phyloP scores from a whole-genome alignment of 106 monocot species.

The Acanthochlamys bracteata region DNA sequence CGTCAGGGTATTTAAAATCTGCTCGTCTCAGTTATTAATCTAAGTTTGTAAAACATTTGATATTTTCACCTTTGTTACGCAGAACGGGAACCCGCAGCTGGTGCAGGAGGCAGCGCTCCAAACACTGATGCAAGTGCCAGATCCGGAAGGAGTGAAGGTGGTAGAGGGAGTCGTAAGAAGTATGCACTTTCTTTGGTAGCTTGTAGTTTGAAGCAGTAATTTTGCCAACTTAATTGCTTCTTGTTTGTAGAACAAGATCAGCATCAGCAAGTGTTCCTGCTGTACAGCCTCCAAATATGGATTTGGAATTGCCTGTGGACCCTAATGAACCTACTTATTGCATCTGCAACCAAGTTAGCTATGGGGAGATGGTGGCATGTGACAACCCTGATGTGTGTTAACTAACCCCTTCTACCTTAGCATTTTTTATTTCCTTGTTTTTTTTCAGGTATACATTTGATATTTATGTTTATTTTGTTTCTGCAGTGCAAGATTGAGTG shows the following conservation, averaged over 20 bases:
- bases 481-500: slow-evolving; percentile 98
- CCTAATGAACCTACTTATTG: slow-evolving; percentile 99
- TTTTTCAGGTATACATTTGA: neutral
- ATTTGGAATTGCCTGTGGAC: slow-evolving; percentile 83
- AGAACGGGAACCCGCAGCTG: slow-evolving; percentile 21
- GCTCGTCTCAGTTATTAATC: neutral
- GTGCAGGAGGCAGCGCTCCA: slow-evolving; percentile 14
- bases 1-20: slow-evolving; percentile 40
- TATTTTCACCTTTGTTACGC: neutral
- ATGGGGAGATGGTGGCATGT: slow-evolving; percentile 96
- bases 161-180: slow-evolving; percentile 85
- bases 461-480: neutral
- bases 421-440: too few relatives aligned
- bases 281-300: slow-evolving; percentile 33
- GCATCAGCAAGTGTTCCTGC: slow-evolving; percentile 1
- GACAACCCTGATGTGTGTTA: slow-evolving; percentile 72
- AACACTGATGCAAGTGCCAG: slow-evolving; percentile 28
- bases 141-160: slow-evolving; percentile 46
- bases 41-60: neutral
- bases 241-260: slow-evolving; percentile 26
- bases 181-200: slow-evolving; percentile 4
- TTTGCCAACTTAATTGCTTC: neutral
- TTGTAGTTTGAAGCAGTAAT: too few relatives aligned
- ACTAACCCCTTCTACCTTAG: neutral
- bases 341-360: slow-evolving; percentile 98